These are phyloP conservation scores for Albatrellus sp. DNA, from an alignment of 1,284 basidiomycete species.

Conservation along the genomic window DNA sequence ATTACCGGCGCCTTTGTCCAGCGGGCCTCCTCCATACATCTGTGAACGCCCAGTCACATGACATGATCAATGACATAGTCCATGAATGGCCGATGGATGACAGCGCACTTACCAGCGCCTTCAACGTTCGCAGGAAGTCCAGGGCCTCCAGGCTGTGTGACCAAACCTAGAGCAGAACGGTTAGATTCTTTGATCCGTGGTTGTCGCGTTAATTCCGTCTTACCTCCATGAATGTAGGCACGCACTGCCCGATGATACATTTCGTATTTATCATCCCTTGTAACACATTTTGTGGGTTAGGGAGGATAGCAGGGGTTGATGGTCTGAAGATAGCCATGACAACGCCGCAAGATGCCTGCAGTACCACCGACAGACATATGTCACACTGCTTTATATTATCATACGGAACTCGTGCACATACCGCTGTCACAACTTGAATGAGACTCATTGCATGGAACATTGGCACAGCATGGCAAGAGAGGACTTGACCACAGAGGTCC, in stretches of 20 bases:
- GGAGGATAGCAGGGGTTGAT: not conserved
- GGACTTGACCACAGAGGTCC: constrained; percentile 13
- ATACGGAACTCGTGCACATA: not conserved
- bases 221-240: not conserved
- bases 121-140: constrained; percentile 1
- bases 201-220: not conserved
- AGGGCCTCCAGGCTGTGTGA: not conserved
- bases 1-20: constrained; percentile 12
- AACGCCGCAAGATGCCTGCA: not conserved
- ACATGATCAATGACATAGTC: not conserved
- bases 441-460: constrained; percentile 16
- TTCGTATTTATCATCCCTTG: constrained; percentile 7
- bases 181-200: not conserved
- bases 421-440: constrained; percentile 1
- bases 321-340: not conserved
- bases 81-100: not conserved
- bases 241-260: not conserved
- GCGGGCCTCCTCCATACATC: constrained; percentile 13
- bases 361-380: too few species aligned
- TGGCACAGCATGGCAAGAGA: constrained; percentile 14
- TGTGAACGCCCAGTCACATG: constrained; percentile 1
- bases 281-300: constrained; percentile 6
- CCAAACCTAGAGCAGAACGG: not conserved
- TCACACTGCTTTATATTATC: too few species aligned
- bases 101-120: constrained; percentile 9